Evolutionary conservation across 2,329 filamentous ascomycete species (phyloP), one percentile per base, ranked within the genome.

Genomic region (Clonostachys sp.): DNA sequence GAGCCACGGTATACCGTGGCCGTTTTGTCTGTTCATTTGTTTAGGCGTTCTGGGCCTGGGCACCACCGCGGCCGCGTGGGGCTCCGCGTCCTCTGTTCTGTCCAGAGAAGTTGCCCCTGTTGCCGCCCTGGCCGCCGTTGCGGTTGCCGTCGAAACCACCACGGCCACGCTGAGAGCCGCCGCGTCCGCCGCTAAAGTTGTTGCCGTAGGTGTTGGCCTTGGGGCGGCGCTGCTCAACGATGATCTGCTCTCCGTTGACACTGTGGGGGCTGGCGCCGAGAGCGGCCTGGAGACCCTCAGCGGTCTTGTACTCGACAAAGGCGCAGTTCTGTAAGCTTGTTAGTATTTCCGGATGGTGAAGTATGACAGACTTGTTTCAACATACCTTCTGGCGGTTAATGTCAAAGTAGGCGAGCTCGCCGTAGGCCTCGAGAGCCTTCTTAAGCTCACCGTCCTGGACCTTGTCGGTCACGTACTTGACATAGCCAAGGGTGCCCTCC

Each of bases 391-490:
- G 72, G 51, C 87, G 84, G 70, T 88, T 91, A 58, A 92, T 80
- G 48, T 91, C 88, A 54, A 91, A 89, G 60, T 86, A 84, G 47
- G 77, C 75, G 48, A 91, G 66, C 60, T 86, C 80, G 53, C 89
- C 86, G 56, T 85, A 91, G 57, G 84, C 81, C 56, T 83, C 76
- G 45, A 99, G 74, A 46, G 82, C 78, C 46, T 78, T 75, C 66
- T 79, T 86, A 50, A 99, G 75, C 42, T 89, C 81, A 39, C 83
- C 80, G 13, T 84, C 79, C 62, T 89, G 81, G 45, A 99, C 85
- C 71, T 91, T 91, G 34, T 95, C 91, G 44, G 85, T 92, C 44
- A 97, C 92, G 59, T 92, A 95, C 77, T 96, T 96, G 68, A 99
- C 90, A 68, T 96, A 97, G 17, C 87, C 94, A 56, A 91, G 81